A percentile compares a stretch with the other conserved stretches of the same genome.
These are phyloP conservation scores for Hemileia vastatrix DNA, from an alignment of 1,284 basidiomycete species.

Conservation along the genomic window DNA sequence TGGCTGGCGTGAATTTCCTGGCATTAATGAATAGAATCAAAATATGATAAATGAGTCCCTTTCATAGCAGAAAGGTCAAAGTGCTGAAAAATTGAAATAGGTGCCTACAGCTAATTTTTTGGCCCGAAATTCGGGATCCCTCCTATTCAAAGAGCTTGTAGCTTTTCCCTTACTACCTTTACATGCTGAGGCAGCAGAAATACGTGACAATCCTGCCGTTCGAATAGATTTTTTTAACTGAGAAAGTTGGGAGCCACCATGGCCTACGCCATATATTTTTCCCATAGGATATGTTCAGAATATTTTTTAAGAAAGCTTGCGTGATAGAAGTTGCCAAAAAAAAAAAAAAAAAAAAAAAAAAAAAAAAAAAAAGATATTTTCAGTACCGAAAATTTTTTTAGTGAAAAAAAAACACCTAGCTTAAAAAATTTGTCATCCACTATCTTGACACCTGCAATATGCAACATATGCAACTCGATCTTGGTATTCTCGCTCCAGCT, in stretches of 20 bases:
- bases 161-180: conserved; percentile 7
- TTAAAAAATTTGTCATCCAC: no score
- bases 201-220: conserved; percentile 11
- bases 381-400: no score
- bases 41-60: not conserved
- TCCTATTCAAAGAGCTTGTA: conserved; percentile 3
- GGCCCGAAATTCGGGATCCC: conserved; percentile 18
- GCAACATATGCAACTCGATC: no score
- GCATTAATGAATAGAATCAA: not conserved
- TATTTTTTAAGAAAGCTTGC: no score
- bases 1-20: conserved; percentile 22
- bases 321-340: no score
- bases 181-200: not conserved
- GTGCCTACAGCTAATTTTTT: conserved; percentile 15
- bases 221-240: conserved; percentile 20
- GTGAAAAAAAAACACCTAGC: no score
- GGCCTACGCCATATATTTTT: no score
- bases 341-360: no score
- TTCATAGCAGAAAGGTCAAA: not conserved
- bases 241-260: conserved; percentile 14
- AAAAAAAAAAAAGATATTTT: no score
- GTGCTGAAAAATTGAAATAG: not conserved
- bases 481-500: no score
- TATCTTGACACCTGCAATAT: no score
- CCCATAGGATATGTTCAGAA: no score